phyloP scores from a whole-genome alignment of 768 basidiomycete species.

The Russula sp. region DNA sequence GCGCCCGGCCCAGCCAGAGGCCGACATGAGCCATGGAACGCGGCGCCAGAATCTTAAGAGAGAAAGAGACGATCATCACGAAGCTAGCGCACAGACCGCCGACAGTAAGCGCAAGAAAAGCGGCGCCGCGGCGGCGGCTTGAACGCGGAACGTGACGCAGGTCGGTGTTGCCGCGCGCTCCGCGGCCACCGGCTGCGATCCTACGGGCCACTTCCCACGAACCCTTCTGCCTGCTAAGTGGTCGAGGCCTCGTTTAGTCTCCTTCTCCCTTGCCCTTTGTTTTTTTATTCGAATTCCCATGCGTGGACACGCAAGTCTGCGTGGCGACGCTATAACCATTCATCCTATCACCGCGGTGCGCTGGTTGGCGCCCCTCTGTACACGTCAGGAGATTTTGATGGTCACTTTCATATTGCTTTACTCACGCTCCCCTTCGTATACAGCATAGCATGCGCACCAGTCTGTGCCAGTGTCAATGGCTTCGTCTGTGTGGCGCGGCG shows the following conservation, averaged over 20 bases:
- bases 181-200: slow-evolving; percentile 4
- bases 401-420: neutral
- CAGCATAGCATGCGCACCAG: neutral
- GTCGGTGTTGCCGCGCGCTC: slow-evolving; percentile 9
- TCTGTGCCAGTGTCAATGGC: neutral
- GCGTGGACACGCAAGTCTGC: neutral
- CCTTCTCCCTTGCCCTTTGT: neutral
- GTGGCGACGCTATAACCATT: neutral
- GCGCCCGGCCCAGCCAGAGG: neutral
- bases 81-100: neutral
- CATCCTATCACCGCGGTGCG: neutral
- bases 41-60: slow-evolving; percentile 17
- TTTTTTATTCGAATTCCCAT: neutral
- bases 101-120: slow-evolving; percentile 16
- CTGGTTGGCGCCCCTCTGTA: neutral
- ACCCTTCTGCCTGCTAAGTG: neutral
- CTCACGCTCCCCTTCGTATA: no score
- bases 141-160: neutral
- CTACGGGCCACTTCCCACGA: neutral
- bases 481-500: neutral
- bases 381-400: neutral
- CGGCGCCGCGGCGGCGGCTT: slow-evolving; percentile 19
- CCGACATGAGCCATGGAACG: neutral
- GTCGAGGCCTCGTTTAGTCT: neutral
- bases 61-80: slow-evolving; percentile 11